These are phyloP conservation scores for Penicillium sp. DNA, from an alignment of 2,329 filamentous ascomycete species.

Conservation along the genomic window DNA sequence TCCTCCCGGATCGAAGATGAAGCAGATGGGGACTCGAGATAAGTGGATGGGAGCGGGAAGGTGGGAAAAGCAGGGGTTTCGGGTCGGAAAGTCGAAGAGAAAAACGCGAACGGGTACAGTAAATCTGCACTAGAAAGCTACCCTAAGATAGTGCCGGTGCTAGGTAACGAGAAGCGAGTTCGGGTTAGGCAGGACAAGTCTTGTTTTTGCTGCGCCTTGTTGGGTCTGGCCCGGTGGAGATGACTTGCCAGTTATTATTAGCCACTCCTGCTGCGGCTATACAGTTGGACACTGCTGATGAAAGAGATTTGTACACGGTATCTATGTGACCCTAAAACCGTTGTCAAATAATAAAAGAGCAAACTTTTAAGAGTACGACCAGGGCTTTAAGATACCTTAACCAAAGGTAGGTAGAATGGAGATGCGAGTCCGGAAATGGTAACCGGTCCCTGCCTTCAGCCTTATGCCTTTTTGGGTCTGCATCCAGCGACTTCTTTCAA, in stretches of 20 bases:
- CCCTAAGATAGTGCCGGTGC: not conserved
- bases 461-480: not conserved
- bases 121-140: conserved; percentile 5
- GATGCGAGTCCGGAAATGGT: not conserved
- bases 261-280: conserved; percentile 4
- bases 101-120: conserved; percentile 12
- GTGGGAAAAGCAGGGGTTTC: conserved; percentile 1
- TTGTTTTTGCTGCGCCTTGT: conserved; percentile 25
- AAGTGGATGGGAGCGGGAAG: not conserved
- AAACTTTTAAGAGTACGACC: no score
- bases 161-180: conserved; percentile 1
- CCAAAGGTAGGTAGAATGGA: no score
- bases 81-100: conserved; percentile 2
- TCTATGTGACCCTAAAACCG: no score
- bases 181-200: conserved; percentile 3
- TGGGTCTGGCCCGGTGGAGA: conserved; percentile 23
- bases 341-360: no score
- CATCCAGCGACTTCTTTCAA: not conserved
- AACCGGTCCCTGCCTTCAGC: not conserved
- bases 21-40: not conserved
- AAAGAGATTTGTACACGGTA: no score
- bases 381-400: no score
- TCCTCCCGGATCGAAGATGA: not conserved
- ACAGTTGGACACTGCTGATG: no score
- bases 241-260: conserved; percentile 1